A percentile compares a stretch with the other conserved stretches of the same genome.
These are phyloP conservation scores for Asterella californica DNA, from an alignment of 225 moss, liverwort and hornwort genomes.

Conservation along the genomic window DNA sequence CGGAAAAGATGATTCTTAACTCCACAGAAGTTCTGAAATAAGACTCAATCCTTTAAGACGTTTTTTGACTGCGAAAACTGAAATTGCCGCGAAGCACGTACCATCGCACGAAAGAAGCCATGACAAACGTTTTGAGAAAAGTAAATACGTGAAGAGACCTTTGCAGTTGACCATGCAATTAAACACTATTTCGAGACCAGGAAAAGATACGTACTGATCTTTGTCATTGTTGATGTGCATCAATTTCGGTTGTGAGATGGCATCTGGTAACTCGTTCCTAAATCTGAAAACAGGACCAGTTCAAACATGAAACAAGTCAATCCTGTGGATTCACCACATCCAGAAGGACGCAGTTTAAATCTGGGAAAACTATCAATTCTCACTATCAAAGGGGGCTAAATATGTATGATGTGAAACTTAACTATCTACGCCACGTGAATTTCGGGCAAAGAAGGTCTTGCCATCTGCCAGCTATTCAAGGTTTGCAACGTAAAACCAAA, in stretches of 20 bases:
- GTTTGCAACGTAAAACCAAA: too few species aligned
- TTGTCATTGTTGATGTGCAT: constrained; percentile 89
- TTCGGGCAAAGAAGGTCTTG: too few species aligned
- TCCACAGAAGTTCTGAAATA: neutral
- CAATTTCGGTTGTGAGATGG: constrained; percentile 94
- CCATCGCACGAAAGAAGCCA: too few species aligned
- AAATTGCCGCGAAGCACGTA: neutral
- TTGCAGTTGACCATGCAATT: neutral
- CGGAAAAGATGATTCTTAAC: too few species aligned
- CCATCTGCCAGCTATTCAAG: too few species aligned
- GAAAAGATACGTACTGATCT: constrained; percentile 72
- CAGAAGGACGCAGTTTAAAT: too few species aligned
- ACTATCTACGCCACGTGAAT: too few species aligned
- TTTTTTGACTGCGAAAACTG: too few species aligned
- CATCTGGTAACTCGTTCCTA: constrained; percentile 96
- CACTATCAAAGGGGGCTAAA: too few species aligned
- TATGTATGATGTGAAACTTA: too few species aligned
- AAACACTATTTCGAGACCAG: neutral
- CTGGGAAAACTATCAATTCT: too few species aligned
- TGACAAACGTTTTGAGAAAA: neutral
- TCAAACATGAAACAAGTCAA: neutral
- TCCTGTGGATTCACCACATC: neutral
- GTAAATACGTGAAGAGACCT: neutral
- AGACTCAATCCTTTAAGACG: neutral
- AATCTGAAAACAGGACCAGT: constrained; percentile 52